Evolutionary conservation across 805 yeast genomes (phyloP).

Genomic region (Saturnispora silvae): DNA sequence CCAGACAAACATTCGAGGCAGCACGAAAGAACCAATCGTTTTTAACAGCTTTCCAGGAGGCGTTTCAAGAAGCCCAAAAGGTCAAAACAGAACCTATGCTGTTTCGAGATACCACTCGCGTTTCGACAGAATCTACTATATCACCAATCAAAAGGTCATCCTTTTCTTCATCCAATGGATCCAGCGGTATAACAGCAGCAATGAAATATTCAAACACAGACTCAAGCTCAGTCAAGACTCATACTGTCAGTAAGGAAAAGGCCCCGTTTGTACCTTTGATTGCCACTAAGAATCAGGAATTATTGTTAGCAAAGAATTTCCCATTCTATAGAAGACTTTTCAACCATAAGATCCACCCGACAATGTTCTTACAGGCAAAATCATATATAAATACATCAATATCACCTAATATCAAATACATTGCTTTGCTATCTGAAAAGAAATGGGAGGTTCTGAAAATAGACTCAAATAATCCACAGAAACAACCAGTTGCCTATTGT

Average conservation of each 20-base stretch:
- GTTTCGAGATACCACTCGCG: too few species aligned
- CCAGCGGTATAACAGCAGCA: not conserved
- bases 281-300: conserved; percentile 35
- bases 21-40: too few species aligned
- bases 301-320: conserved; percentile 65
- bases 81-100: not conserved
- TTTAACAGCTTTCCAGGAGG: conserved; percentile 28
- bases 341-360: conserved; percentile 40
- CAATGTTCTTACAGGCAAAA: conserved; percentile 38
- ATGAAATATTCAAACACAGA: not conserved
- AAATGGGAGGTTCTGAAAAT: conserved; percentile 68
- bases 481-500: conserved; percentile 46
- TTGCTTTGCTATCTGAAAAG: conserved; percentile 55
- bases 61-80: conserved; percentile 21
- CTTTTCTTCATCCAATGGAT: conserved; percentile 2
- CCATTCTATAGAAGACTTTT: conserved; percentile 65
- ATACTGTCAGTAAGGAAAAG: not conserved
- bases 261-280: not conserved
- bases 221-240: too few species aligned
- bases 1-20: too few species aligned
- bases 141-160: conserved; percentile 6
- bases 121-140: conserved; percentile 9
- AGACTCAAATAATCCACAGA: conserved; percentile 30
- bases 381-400: conserved; percentile 46
- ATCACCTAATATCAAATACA: conserved; percentile 52